Evolutionary conservation across 2,329 filamentous ascomycete genomes (phyloP).

Genomic region (Sporothrix brasiliensis): DNA sequence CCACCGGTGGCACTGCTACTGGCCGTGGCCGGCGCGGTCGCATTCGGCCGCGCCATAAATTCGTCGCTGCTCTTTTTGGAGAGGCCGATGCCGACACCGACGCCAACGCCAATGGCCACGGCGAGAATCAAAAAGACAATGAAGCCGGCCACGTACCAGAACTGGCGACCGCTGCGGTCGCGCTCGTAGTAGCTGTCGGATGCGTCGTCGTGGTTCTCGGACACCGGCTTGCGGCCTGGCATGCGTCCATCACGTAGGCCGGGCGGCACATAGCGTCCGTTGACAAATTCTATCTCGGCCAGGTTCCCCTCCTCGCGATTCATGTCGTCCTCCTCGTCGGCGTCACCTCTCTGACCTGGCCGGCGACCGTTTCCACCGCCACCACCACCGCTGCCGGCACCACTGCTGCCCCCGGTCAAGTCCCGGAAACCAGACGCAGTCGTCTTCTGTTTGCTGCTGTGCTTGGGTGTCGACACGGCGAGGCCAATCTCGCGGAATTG

Average conservation of each 20-base stretch:
- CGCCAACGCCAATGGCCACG: constrained; percentile 43
- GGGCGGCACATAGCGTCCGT: constrained; percentile 36
- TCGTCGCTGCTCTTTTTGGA: background rate
- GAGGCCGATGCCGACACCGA: constrained; percentile 47
- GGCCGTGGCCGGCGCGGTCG: background rate
- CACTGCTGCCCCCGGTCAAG: background rate
- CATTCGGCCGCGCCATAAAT: too few relatives aligned
- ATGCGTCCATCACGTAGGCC: constrained; percentile 35
- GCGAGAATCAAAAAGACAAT: constrained; percentile 40
- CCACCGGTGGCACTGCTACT: background rate
- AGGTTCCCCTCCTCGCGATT: constrained; percentile 29
- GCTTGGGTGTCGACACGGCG: constrained; percentile 26
- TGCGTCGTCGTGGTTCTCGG: constrained; percentile 29
- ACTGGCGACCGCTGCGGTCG: constrained; percentile 38
- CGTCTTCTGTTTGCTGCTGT: background rate
- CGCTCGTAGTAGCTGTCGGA: constrained; percentile 38
- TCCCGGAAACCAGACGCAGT: constrained; percentile 8
- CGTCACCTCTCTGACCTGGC: constrained; percentile 36
- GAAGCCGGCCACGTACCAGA: constrained; percentile 45
- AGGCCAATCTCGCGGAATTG: constrained; percentile 25
- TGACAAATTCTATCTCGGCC: constrained; percentile 36
- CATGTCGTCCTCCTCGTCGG: constrained; percentile 20
- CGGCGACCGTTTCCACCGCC: constrained; percentile 39
- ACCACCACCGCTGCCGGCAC: background rate
- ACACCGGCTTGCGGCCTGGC: constrained; percentile 34